Percentiles rank a stretch among this genome's conserved stretches.
Conservation (phyloP, 148 eudicot genomes). For the Arctostaphylos glauca region DNA sequence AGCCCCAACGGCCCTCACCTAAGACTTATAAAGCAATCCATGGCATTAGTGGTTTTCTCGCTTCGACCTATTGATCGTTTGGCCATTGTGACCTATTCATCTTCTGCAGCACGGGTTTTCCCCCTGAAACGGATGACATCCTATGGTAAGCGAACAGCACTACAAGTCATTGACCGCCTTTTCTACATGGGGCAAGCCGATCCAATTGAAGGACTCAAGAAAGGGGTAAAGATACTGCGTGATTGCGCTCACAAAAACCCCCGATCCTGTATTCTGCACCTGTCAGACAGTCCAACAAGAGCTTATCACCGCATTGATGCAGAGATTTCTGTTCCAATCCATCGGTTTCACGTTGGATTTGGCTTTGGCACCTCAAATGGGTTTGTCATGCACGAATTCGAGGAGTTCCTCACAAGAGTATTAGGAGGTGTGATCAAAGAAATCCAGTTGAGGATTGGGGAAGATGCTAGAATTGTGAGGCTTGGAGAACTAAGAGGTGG, state of each 20-base stretch:
- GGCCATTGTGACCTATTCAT: constrained; percentile 84
- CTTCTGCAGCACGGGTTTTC: constrained; percentile 74
- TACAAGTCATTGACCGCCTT: constrained; percentile 76
- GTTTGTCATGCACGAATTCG: constrained; percentile 70
- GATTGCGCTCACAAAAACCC: constrained; percentile 74
- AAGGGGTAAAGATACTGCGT: constrained; percentile 66
- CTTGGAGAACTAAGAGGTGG: constrained; percentile 73
- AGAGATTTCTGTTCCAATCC: constrained; percentile 42
- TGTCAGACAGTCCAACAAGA: constrained; percentile 64
- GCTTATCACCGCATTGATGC: constrained; percentile 40
- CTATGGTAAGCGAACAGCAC: constrained; percentile 75
- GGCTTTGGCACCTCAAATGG: constrained; percentile 47
- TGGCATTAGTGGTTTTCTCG: constrained; percentile 69
- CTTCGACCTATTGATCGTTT: constrained; percentile 71
- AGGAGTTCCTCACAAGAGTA: constrained; percentile 51
- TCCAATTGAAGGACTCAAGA: constrained; percentile 70
- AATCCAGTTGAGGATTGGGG: constrained; percentile 58
- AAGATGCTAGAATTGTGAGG: constrained; percentile 52
- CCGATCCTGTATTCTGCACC: constrained; percentile 59
- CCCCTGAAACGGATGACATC: constrained; percentile 83
- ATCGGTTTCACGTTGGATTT: constrained; percentile 65
- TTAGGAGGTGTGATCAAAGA: constrained; percentile 62
- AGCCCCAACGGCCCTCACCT: constrained; percentile 83
- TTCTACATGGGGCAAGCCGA: constrained; percentile 73
- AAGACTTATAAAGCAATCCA: constrained; percentile 81